Conservation (phyloP, 371 early-diverging fungal genomes). For the Gilbertella persicaria region DNA sequence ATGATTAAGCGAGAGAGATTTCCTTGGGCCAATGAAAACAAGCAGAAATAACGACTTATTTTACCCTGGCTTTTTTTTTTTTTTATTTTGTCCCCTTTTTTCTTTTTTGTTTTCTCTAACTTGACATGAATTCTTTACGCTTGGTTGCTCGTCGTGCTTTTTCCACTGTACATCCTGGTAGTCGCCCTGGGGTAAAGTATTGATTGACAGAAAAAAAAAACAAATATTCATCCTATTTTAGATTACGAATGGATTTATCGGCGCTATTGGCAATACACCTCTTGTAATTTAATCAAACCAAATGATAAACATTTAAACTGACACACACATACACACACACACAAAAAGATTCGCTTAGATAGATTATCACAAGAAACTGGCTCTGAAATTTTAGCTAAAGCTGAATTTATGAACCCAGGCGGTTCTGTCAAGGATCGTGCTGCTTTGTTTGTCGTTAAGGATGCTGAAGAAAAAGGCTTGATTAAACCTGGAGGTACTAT, state of each 20-base stretch:
- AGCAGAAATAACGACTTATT: too few relatives aligned
- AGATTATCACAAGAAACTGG: conserved; percentile 82
- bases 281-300: conserved; percentile 58
- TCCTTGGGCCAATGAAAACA: too few relatives aligned
- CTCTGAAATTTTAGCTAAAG: conserved; percentile 89
- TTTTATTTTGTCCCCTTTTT: not conserved
- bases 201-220: not conserved
- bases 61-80: conserved; percentile 5
- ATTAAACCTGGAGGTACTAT: conserved; percentile 91
- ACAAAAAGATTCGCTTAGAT: conserved; percentile 68
- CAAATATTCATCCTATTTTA: conserved; percentile 11
- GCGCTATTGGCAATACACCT: conserved; percentile 95
- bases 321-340: not conserved
- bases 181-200: conserved; percentile 41
- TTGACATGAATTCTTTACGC: conserved; percentile 37
- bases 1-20: too few relatives aligned
- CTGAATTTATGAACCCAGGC: conserved; percentile 98
- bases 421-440: conserved; percentile 97
- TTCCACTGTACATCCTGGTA: conserved; percentile 47
- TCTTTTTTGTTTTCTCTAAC: conserved; percentile 3
- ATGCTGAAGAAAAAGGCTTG: conserved; percentile 88
- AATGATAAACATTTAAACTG: not conserved
- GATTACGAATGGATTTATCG: conserved; percentile 78
- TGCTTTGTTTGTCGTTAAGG: conserved; percentile 89
- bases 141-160: conserved; percentile 42